A percentile compares a stretch with the other conserved stretches of the same genome.
Conservation (phyloP, 139 green algal species). For the Micractinium conductrix region DNA sequence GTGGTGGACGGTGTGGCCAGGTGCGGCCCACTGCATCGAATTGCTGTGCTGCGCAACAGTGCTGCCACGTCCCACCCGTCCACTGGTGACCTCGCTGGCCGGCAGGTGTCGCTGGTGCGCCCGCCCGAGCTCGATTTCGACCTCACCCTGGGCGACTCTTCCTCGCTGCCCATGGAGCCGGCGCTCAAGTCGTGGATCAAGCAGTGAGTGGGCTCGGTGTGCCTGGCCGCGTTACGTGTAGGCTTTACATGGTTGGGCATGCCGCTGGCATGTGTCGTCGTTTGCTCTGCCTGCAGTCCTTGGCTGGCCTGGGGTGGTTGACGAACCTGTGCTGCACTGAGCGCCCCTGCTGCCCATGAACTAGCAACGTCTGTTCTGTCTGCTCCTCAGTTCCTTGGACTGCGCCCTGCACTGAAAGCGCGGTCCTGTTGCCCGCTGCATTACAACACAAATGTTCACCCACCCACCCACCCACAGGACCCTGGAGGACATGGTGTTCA, state of each 20-base stretch:
- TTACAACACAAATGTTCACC: too few relatives aligned
- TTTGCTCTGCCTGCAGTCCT: not conserved
- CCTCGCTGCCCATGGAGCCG: slow-evolving; percentile 14
- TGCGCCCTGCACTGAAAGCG: too few relatives aligned
- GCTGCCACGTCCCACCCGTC: not conserved
- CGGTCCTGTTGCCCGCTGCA: too few relatives aligned
- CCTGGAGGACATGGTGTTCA: slow-evolving; percentile 10
- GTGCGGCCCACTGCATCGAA: too few relatives aligned
- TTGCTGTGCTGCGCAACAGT: too few relatives aligned
- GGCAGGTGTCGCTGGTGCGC: slow-evolving; percentile 7
- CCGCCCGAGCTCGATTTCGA: slow-evolving; percentile 29
- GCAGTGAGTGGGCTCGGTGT: too few relatives aligned
- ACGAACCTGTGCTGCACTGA: not conserved
- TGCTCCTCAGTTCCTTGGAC: too few relatives aligned
- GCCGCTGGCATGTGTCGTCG: not conserved
- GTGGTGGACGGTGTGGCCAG: too few relatives aligned
- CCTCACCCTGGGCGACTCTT: slow-evolving; percentile 7
- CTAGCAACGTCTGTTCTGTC: too few relatives aligned
- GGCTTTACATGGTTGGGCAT: not conserved
- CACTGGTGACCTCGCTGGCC: not conserved
- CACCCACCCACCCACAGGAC: slow-evolving; percentile 1
- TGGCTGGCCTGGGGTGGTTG: not conserved
- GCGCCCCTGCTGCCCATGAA: not conserved
- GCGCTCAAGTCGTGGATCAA: slow-evolving; percentile 30
- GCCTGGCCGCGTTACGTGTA: too few relatives aligned